Evolutionary conservation across 345 rosid genomes (phyloP), one percentile per base, ranked within the genome.

Genomic region (Toxicodendron radicans): DNA sequence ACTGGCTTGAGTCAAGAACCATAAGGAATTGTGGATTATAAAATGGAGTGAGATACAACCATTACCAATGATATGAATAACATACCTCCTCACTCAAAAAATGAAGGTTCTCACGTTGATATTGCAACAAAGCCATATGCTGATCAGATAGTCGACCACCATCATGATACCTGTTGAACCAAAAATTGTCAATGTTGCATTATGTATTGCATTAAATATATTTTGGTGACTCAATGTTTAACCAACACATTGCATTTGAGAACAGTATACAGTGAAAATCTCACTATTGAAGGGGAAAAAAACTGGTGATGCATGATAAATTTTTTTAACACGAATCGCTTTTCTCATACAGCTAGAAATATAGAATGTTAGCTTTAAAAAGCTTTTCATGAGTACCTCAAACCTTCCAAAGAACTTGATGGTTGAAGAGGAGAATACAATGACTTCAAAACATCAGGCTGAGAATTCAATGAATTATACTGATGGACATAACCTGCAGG

Each of bases 71-170:
- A 58, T 57, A 24, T 32, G 32, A 13, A 54, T 23, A 48, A 58
- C 38, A 17, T 83, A 90, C 99, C 99, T 94, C 98, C 83, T 95
- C 95, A 18, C 97, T 92, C 76, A 95, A 79, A 76, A 95, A 95
- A 82, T 92, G 97, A 64, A 95, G 97, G 81, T 95, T 95, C 76
- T 95, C 99, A 23, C 99, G 97, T 72, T 95, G 97, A 80, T 95
- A 95, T 74, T 92, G 99, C 83, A 95, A 79, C 85, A 95, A 81
- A 73, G 97, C 97, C 90, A 88, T 95, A 77, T 95, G 97, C 84
- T 95, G 97, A 80, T 95, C 99, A 71, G 97, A 95, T 68, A 95
- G 94, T 30, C 97, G 87, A 61, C 95, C 92, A 48, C 93, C 95
- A 71, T 91, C 94, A 43, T 91, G 87, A 83, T 95, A 95, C 80